Base-by-base conservation (phyloP, 2,329 filamentous ascomycete genomes). In the Dothideomycetes sp. region DNA sequence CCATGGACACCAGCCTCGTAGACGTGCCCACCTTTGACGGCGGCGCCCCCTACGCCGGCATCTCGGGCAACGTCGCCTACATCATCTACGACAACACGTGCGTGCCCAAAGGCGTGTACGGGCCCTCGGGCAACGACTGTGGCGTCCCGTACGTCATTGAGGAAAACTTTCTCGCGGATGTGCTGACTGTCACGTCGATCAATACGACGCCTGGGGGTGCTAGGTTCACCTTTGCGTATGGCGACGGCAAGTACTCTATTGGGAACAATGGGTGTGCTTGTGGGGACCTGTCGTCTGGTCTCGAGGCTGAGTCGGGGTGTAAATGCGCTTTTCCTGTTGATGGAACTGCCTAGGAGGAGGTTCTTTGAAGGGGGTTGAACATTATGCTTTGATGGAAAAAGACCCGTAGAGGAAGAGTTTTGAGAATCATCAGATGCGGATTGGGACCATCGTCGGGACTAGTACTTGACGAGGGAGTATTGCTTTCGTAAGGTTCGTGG, bases 191-290 rank as follows among this genome's bases (percentile, higher is more conserved):
- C 24, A 29, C 24, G n/a, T n/a, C n/a, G n/a, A n/a, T n/a, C n/a
- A n/a, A 15, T 31, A 31, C 15, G 14, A 19, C 3, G 19, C 19
- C 22, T n/a, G 33, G 33, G 4, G 16, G 14, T 8, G n/a, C 8
- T 5, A 17, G 18, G 12, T 35, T 19, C 15, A 19, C 14, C 4
- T 35, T 35, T 17, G n/a, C 12, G 10, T 35, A 35, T 12, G 33
- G 33, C n/a, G 18, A 35, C 18, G 33, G 33, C 16, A 18, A 19
- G 7, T 35, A 12, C 16, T 19, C 14, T 19, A 35, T 35, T 18
- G 33, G 33, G 17, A 35, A 19, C 33, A 35, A 35, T n/a, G 5
- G 12, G 7, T 35, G 33, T 12, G n/a, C n/a, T 19, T 35, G 33
- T 19, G 17, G 22, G 17, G 17, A 35, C 12, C 19, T 35, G 4